Conservation (phyloP, 192 early-diverging fungal genomes). For the Podochytrium sp. region DNA sequence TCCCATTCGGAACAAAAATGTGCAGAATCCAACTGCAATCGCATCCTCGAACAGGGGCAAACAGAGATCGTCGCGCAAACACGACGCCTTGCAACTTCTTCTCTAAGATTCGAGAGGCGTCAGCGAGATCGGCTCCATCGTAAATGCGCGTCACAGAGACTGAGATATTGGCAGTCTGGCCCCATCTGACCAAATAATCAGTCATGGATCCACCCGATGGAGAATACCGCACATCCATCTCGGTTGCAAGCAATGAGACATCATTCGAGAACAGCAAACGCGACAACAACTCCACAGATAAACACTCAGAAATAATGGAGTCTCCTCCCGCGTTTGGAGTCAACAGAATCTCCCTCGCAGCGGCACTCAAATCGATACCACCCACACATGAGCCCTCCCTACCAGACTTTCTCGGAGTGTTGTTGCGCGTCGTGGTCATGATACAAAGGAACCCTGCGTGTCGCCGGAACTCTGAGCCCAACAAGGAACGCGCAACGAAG, state of each 20-base stretch:
- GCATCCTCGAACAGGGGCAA: slow-evolving; percentile 19
- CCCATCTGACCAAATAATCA: slow-evolving; percentile 31
- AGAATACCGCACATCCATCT: slow-evolving; percentile 37
- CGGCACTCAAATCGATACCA: neutral
- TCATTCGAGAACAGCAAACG: neutral
- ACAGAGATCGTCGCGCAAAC: slow-evolving; percentile 18
- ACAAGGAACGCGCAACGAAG: neutral
- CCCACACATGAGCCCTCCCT: neutral
- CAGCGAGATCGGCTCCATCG: neutral
- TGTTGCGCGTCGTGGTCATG: slow-evolving; percentile 7
- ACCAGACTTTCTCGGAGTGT: neutral
- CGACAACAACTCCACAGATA: slow-evolving; percentile 30
- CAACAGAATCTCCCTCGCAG: neutral
- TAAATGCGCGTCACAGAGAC: slow-evolving; percentile 39
- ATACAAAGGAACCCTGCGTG: slow-evolving; percentile 12
- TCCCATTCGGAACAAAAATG: slow-evolving; percentile 29
- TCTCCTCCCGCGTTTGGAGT: slow-evolving; percentile 42
- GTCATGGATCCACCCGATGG: slow-evolving; percentile 37
- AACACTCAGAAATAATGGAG: slow-evolving; percentile 33
- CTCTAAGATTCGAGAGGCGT: slow-evolving; percentile 14
- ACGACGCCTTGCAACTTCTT: slow-evolving; percentile 31
- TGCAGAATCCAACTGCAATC: slow-evolving; percentile 33
- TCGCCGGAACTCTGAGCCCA: neutral
- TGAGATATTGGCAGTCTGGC: neutral
- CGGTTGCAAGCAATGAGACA: slow-evolving; percentile 21